Conservation (phyloP, 1,284 basidiomycete species). For the Dichomitus squalens region DNA sequence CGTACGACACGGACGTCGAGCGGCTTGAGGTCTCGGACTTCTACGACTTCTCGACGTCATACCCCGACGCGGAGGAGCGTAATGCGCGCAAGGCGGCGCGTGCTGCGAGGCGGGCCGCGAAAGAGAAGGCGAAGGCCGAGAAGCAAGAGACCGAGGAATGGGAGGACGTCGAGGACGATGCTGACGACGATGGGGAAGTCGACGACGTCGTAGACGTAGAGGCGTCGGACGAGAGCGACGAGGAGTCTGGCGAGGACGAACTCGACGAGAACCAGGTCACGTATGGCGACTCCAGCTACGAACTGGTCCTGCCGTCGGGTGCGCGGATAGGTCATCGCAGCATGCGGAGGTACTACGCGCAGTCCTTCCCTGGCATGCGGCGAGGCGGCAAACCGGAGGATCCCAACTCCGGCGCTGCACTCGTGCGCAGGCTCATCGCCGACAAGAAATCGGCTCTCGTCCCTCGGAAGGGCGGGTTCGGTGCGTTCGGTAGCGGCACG, state of each 20-base stretch:
- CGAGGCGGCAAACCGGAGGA: constrained; percentile 50
- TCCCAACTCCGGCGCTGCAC: constrained; percentile 69
- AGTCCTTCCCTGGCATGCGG: constrained; percentile 60
- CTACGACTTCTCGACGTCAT: constrained; percentile 89
- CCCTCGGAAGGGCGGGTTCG: constrained; percentile 83
- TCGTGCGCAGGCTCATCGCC: constrained; percentile 73
- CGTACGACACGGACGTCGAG: constrained; percentile 84
- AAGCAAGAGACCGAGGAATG: constrained; percentile 58
- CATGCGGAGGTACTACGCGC: constrained; percentile 87
- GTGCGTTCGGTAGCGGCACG: constrained; percentile 80
- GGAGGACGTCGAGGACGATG: constrained; percentile 59
- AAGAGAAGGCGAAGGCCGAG: constrained; percentile 36
- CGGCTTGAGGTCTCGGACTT: constrained; percentile 89
- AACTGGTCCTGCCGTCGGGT: constrained; percentile 95
- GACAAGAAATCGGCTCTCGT: constrained; percentile 85
- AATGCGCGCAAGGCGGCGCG: constrained; percentile 34
- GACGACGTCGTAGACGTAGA: constrained; percentile 54
- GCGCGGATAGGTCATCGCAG: constrained; percentile 90
- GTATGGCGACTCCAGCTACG: constrained; percentile 79
- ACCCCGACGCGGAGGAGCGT: constrained; percentile 58
- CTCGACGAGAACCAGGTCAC: constrained; percentile 57
- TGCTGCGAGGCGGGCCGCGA: constrained; percentile 29
- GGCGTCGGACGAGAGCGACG: constrained; percentile 37
- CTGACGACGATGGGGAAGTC: constrained; percentile 48
- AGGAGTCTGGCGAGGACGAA: constrained; percentile 41